A percentile compares a stretch with the other conserved stretches of the same genome.
Conservation (phyloP, 345 rosid species). For the Brassica napus region DNA sequence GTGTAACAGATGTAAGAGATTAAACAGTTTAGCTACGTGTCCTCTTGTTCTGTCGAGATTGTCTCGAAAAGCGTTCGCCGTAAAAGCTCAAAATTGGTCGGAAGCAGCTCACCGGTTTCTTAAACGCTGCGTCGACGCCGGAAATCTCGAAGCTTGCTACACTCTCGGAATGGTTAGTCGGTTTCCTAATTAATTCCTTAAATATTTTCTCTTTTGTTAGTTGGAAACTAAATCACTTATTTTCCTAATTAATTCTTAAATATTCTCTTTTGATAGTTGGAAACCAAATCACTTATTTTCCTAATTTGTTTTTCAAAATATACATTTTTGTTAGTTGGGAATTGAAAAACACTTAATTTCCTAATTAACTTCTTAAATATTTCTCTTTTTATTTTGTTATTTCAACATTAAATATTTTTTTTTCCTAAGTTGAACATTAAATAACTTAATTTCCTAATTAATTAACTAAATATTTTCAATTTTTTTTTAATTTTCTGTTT, state of each 20-base stretch:
- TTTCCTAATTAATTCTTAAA: not conserved
- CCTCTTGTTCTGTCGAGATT: slow-evolving; percentile 64
- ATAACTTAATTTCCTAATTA: not conserved
- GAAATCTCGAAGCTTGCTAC: slow-evolving; percentile 87
- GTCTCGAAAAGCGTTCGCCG: slow-evolving; percentile 53
- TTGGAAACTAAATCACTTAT: not conserved
- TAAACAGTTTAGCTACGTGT: slow-evolving; percentile 58
- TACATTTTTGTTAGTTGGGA: not conserved
- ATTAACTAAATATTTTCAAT: not conserved
- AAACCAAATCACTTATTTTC: not conserved
- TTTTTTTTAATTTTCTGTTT: not conserved
- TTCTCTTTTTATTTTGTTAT: not conserved
- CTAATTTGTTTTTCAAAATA: not conserved
- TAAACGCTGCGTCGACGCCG: slow-evolving; percentile 78
- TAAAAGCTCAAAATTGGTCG: slow-evolving; percentile 74
- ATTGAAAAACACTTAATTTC: not conserved
- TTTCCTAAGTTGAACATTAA: not conserved
- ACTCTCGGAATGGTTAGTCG: slow-evolving; percentile 88
- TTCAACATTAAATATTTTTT: not conserved
- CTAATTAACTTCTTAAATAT: not conserved
- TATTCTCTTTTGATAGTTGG: not conserved
- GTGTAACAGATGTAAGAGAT: slow-evolving; percentile 77
- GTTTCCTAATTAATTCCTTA: not conserved
- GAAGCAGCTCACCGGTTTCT: slow-evolving; percentile 83
- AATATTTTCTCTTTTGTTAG: not conserved